These are phyloP conservation scores for Cercospora sp. DNA, from an alignment of 2,329 filamentous ascomycete species.

Conservation along the genomic window DNA sequence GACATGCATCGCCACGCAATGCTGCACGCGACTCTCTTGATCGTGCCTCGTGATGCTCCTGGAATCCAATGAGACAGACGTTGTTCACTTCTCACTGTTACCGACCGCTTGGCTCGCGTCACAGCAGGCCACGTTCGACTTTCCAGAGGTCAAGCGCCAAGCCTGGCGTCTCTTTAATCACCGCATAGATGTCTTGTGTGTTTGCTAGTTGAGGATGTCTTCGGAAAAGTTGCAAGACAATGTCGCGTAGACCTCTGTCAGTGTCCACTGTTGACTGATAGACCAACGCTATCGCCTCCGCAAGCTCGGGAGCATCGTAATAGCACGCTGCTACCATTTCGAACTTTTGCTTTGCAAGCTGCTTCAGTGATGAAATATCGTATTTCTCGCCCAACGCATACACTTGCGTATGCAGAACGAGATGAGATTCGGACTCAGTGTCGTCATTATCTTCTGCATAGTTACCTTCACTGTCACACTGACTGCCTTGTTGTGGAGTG, in stretches of 20 bases:
- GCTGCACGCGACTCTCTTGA: not conserved
- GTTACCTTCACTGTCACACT: conserved; percentile 41
- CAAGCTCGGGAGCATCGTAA: conserved; percentile 48
- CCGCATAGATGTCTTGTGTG: conserved; percentile 49
- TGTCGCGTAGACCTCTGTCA: conserved; percentile 51
- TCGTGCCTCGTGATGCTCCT: not conserved
- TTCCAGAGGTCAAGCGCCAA: conserved; percentile 53
- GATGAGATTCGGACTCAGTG: conserved; percentile 44
- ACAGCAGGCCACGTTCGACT: conserved; percentile 48
- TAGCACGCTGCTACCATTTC: conserved; percentile 48
- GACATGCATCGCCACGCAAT: not conserved
- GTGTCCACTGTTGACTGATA: conserved; percentile 53
- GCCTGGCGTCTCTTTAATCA: conserved; percentile 49
- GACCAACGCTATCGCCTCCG: conserved; percentile 52
- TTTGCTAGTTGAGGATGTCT: conserved; percentile 48
- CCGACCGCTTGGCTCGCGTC: conserved; percentile 6
- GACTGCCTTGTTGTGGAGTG: conserved; percentile 29
- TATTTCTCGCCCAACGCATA: conserved; percentile 56
- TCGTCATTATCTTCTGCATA: conserved; percentile 40
- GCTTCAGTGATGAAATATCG: conserved; percentile 51
- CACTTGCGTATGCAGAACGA: conserved; percentile 50
- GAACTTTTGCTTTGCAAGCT: conserved; percentile 50
- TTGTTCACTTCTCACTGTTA: not conserved
- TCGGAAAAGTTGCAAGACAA: conserved; percentile 52
- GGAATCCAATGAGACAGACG: not conserved